Evolutionary conservation across 805 yeast genomes (phyloP).

Genomic region (Monosporozyma servazzii): DNA sequence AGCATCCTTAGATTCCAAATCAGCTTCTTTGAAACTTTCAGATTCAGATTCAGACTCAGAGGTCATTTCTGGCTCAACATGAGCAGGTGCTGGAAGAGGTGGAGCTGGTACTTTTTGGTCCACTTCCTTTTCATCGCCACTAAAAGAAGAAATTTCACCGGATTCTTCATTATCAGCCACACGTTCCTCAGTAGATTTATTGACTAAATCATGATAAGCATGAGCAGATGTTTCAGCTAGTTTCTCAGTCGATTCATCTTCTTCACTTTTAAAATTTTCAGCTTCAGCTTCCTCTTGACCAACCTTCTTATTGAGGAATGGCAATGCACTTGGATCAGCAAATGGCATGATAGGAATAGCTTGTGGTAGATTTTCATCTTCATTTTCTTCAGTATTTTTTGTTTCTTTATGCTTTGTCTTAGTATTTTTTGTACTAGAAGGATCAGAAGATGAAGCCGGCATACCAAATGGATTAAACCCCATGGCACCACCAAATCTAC

Average conservation of each 20-base stretch:
- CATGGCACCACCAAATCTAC: constrained; percentile 52
- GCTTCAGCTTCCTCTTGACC: constrained; percentile 1
- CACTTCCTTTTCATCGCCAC: constrained; percentile 5
- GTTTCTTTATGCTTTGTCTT: constrained; percentile 16
- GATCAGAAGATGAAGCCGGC: constrained; percentile 19
- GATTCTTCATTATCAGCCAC: neutral
- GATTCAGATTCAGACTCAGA: neutral
- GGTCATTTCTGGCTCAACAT: constrained; percentile 4
- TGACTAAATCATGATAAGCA: constrained; percentile 9
- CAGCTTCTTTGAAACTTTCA: neutral
- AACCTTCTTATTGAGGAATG: constrained; percentile 16
- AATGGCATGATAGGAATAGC: constrained; percentile 50
- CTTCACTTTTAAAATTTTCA: neutral
- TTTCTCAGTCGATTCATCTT: neutral
- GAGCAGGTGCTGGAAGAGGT: constrained; percentile 1
- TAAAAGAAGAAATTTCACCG: constrained; percentile 9
- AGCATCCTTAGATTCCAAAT: neutral
- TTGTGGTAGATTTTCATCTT: constrained; percentile 13
- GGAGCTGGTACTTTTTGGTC: constrained; percentile 6
- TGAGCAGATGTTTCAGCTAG: neutral
- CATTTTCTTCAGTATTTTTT: constrained; percentile 10
- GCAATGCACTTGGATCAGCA: constrained; percentile 32
- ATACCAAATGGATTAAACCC: constrained; percentile 37
- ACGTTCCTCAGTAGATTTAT: constrained; percentile 1
- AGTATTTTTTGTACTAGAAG: constrained; percentile 12